Conservation (phyloP, 352 stramenopile species). For the Elongisporangium undulatum region DNA sequence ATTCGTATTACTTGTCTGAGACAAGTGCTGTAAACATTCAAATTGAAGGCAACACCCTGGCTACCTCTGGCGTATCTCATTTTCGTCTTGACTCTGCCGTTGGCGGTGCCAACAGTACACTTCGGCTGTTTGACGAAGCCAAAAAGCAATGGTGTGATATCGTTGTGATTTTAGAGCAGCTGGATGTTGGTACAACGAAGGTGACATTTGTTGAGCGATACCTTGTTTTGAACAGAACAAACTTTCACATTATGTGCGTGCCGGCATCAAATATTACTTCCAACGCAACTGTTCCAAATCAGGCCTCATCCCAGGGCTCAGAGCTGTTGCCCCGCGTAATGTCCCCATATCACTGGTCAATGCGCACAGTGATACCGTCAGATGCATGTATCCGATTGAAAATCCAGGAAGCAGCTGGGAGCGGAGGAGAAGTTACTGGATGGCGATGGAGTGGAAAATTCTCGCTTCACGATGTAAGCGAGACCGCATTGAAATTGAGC, state of each 20-base stretch:
- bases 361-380: conserved; percentile 37
- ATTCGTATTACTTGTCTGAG: conserved; percentile 72
- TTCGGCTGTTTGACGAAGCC: conserved; percentile 69
- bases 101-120: conserved; percentile 53
- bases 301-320: conserved; percentile 11
- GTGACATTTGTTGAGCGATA: conserved; percentile 82
- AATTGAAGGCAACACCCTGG: conserved; percentile 49
- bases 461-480: conserved; percentile 78
- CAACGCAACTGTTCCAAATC: not conserved
- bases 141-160: conserved; percentile 76
- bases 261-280: conserved; percentile 39
- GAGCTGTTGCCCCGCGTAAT: conserved; percentile 28
- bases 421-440: conserved; percentile 24
- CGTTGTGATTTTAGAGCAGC: conserved; percentile 62
- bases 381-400: conserved; percentile 69
- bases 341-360: conserved; percentile 66
- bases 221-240: conserved; percentile 69
- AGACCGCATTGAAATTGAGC: conserved; percentile 83
- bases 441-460: conserved; percentile 83
- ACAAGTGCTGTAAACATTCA: conserved; percentile 57
- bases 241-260: conserved; percentile 47
- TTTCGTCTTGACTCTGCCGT: conserved; percentile 51
- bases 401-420: conserved; percentile 20
- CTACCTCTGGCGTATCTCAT: conserved; percentile 47
- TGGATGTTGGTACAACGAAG: conserved; percentile 63